A percentile compares a stretch with the other conserved stretches of the same genome.
phyloP scores from a whole-genome alignment of 306 rosid genomes.

The Purshia tridentata region DNA sequence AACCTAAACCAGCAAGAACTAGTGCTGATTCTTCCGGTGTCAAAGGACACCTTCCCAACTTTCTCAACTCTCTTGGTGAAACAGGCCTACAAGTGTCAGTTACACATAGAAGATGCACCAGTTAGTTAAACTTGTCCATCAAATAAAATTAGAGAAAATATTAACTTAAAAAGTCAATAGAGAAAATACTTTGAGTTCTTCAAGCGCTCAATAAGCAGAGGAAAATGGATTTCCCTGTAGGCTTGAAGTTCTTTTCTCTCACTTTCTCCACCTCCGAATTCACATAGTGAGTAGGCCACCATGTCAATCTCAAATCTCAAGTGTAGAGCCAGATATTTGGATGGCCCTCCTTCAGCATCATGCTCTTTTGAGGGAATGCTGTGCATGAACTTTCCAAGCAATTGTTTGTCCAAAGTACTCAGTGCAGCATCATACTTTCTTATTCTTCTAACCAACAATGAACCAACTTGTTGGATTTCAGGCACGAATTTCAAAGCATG shows the following conservation, averaged over 20 bases:
- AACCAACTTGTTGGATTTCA: slow-evolving; percentile 72
- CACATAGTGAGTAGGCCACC: slow-evolving; percentile 93
- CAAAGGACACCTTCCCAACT: slow-evolving; percentile 83
- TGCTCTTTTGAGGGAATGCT: slow-evolving; percentile 26
- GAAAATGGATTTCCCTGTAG: slow-evolving; percentile 83
- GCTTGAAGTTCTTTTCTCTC: slow-evolving; percentile 79
- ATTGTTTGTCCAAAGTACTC: slow-evolving; percentile 64
- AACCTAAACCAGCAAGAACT: slow-evolving; percentile 84
- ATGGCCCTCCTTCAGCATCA: slow-evolving; percentile 35
- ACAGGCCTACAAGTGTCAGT: slow-evolving; percentile 35
- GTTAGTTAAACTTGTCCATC: not conserved
- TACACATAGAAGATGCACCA: slow-evolving; percentile 8
- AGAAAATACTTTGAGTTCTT: slow-evolving; percentile 60
- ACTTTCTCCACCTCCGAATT: slow-evolving; percentile 81
- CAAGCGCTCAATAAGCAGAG: slow-evolving; percentile 80
- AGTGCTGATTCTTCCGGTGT: slow-evolving; percentile 98
- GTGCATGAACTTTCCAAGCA: slow-evolving; percentile 69
- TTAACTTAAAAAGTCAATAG: not conserved
- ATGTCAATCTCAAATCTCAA: slow-evolving; percentile 90
- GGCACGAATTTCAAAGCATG: slow-evolving; percentile 78
- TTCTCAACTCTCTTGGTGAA: slow-evolving; percentile 62
- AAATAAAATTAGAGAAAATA: slow-evolving; percentile 5
- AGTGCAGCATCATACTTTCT: slow-evolving; percentile 49
- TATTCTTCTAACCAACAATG: slow-evolving; percentile 67
- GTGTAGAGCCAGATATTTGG: slow-evolving; percentile 86